These are phyloP conservation scores for Pichia sp. DNA, from an alignment of 1,139 yeast genomes.

Conservation along the genomic window DNA sequence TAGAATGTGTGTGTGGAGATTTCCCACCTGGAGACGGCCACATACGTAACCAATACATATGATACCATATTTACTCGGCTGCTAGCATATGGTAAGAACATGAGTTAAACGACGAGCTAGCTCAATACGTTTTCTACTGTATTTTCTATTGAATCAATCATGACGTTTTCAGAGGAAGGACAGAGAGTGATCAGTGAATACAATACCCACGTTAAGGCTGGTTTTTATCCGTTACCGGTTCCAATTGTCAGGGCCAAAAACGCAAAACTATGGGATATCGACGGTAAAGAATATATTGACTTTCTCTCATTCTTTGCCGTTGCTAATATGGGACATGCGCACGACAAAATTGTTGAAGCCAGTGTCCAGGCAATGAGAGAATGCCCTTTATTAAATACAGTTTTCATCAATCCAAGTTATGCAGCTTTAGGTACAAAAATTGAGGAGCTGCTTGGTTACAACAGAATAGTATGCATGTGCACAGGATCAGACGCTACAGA, in stretches of 20 bases:
- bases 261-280: conserved; percentile 22
- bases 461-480: conserved; percentile 19
- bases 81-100: no score
- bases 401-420: conserved; percentile 17
- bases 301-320: conserved; percentile 25
- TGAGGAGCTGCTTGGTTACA: conserved; percentile 11
- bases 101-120: no score
- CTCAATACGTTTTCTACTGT: no score
- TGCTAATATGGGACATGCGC: conserved; percentile 26
- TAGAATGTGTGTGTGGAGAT: no score
- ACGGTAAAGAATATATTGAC: conserved; percentile 25
- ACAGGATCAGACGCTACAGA: conserved; percentile 26
- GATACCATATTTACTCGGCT: no score
- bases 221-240: conserved; percentile 19
- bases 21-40: no score
- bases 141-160: no score
- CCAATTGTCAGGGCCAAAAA: conserved; percentile 18
- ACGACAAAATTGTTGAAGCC: conserved; percentile 25
- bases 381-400: conserved; percentile 20
- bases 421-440: conserved; percentile 11
- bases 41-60: no score
- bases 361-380: conserved; percentile 18
- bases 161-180: conserved; percentile 4
- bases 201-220: conserved; percentile 13
- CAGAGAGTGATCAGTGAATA: conserved; percentile 14